These are phyloP conservation scores for Spironucleus salmonicida DNA, from an alignment of 208 protist genomes.

Conservation along the genomic window DNA sequence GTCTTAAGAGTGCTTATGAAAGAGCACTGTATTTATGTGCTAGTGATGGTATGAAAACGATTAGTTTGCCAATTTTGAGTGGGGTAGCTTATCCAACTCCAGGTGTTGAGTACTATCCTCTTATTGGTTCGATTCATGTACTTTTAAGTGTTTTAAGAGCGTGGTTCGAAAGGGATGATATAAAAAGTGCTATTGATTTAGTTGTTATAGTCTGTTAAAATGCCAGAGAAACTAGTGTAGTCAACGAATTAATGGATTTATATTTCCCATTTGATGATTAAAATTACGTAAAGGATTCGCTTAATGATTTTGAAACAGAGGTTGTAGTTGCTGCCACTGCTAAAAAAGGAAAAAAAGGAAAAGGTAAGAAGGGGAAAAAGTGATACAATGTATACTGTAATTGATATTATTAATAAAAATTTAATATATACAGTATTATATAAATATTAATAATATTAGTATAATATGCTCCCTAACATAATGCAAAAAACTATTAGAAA, in stretches of 20 bases:
- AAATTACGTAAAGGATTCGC: not conserved
- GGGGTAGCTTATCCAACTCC: not conserved
- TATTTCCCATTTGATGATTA: slow-evolving; percentile 1
- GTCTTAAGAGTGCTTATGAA: slow-evolving; percentile 1
- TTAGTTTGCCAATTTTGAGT: not conserved
- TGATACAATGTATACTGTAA: too few species aligned
- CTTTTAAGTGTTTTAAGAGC: not conserved
- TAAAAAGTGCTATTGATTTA: not conserved
- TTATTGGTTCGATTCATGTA: slow-evolving; percentile 14
- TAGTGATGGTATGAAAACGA: not conserved
- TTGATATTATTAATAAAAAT: too few species aligned
- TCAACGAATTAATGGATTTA: slow-evolving; percentile 18
- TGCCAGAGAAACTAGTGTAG: not conserved
- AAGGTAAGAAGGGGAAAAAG: too few species aligned
- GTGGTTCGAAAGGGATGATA: not conserved
- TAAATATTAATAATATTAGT: too few species aligned
- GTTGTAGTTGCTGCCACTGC: too few species aligned
- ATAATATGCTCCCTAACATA: too few species aligned
- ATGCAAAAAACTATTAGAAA: too few species aligned
- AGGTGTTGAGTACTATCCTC: slow-evolving; percentile 2
- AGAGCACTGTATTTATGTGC: not conserved
- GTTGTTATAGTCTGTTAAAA: not conserved
- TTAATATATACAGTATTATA: too few species aligned
- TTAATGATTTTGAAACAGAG: too few species aligned
- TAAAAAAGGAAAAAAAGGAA: too few species aligned